A percentile compares a stretch with the other conserved stretches of the same genome.
phyloP scores from a whole-genome alignment of 805 yeast genomes.

The Ogataea nakhonphanomensis region DNA sequence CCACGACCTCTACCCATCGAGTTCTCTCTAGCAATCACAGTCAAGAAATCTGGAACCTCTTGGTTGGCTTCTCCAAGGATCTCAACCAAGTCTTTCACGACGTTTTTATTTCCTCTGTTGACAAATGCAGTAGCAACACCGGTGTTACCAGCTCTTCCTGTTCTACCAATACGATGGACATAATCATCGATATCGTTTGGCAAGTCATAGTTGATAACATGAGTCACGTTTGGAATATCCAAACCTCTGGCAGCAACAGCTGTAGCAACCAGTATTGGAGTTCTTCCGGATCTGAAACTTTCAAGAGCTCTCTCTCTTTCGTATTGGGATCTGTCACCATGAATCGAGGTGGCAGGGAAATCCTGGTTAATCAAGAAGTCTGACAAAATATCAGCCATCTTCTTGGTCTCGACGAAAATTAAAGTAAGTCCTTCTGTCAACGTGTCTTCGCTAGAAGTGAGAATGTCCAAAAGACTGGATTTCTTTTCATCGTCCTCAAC shows the following conservation, averaged over 20 bases:
- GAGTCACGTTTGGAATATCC: conserved; percentile 98
- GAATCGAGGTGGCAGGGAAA: conserved; percentile 97
- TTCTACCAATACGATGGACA: conserved; percentile 99
- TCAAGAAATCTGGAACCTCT: conserved; percentile 90
- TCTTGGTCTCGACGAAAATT: conserved; percentile 96
- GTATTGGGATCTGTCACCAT: conserved; percentile 97
- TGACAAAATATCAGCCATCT: conserved; percentile 95
- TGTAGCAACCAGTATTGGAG: conserved; percentile 96
- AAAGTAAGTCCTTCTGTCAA: conserved; percentile 70
- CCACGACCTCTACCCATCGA: conserved; percentile 54
- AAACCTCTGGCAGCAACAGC: conserved; percentile 99
- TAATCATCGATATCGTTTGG: conserved; percentile 98
- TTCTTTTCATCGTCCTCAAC: conserved; percentile 94
- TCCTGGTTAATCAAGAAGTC: conserved; percentile 86
- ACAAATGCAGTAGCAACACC: conserved; percentile 99
- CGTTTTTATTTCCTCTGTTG: conserved; percentile 90
- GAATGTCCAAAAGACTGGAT: conserved; percentile 82
- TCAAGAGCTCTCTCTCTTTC: conserved; percentile 98
- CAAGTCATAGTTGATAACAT: conserved; percentile 94
- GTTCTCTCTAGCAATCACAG: conserved; percentile 74
- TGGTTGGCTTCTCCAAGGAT: conserved; percentile 94
- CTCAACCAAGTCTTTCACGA: conserved; percentile 83
- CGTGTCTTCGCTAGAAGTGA: conserved; percentile 65
- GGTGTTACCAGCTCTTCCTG: conserved; percentile 99
- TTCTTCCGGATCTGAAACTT: conserved; percentile 86